A percentile compares a stretch with the other conserved stretches of the same genome.
These are phyloP conservation scores for Xerocomus alliaceus DNA, from an alignment of 1,284 basidiomycete species.

Conservation along the genomic window DNA sequence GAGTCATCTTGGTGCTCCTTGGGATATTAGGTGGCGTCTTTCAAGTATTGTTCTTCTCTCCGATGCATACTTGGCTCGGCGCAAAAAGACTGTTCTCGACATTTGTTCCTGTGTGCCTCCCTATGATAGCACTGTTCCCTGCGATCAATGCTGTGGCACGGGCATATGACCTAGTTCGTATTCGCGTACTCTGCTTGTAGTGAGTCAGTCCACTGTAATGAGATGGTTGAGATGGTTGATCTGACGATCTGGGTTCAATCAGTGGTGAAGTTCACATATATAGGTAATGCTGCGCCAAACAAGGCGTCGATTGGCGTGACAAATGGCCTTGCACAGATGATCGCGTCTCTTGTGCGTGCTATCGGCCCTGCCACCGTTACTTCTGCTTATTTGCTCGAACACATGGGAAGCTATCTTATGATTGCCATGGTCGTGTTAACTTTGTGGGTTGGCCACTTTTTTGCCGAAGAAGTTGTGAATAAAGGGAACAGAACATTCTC, in stretches of 20 bases:
- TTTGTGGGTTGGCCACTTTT: conserved; percentile 32
- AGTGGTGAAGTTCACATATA: conserved; percentile 55
- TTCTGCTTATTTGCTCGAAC: conserved; percentile 45
- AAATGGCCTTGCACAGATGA: conserved; percentile 60
- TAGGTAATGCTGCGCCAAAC: conserved; percentile 52
- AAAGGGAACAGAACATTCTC: conserved; percentile 4
- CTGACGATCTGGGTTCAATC: neutral
- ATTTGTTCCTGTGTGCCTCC: conserved; percentile 40
- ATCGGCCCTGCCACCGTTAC: conserved; percentile 58
- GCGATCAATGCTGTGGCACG: conserved; percentile 45
- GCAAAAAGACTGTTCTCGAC: conserved; percentile 45
- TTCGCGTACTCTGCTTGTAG: conserved; percentile 40
- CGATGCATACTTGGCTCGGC: conserved; percentile 46
- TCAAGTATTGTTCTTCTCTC: conserved; percentile 50
- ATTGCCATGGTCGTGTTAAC: conserved; percentile 30
- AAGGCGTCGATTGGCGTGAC: conserved; percentile 61
- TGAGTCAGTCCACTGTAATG: conserved; percentile 25
- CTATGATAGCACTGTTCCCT: conserved; percentile 49
- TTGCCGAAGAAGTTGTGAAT: conserved; percentile 27
- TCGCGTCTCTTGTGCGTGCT: conserved; percentile 50
- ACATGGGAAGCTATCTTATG: conserved; percentile 51
- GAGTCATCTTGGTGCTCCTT: conserved; percentile 46
- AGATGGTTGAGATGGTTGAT: neutral
- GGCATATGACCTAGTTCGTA: conserved; percentile 21
- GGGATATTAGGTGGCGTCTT: conserved; percentile 50